A percentile compares a stretch with the other conserved stretches of the same genome.
Conservation (phyloP, 345 rosid species). For the Lenwebbia sp. region DNA sequence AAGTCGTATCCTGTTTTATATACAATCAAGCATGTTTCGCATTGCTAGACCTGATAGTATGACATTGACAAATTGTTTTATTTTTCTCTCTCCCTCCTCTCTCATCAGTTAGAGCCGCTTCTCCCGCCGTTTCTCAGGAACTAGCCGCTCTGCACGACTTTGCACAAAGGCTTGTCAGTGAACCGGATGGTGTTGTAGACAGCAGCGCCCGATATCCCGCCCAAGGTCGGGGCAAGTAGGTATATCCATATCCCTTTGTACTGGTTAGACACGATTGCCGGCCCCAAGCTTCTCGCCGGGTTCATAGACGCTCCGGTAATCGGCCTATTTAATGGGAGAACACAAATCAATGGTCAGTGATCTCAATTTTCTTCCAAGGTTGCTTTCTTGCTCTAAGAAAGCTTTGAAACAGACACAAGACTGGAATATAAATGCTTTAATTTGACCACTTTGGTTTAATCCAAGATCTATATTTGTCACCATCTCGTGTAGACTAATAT, state of each 20-base stretch:
- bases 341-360: neutral
- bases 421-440: neutral
- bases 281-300: slow-evolving; percentile 79
- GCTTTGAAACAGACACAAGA: neutral
- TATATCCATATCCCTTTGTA: slow-evolving; percentile 71
- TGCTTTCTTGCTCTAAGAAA: neutral
- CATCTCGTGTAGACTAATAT: neutral
- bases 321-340: slow-evolving; percentile 17
- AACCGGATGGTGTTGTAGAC: slow-evolving; percentile 58
- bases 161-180: slow-evolving; percentile 71
- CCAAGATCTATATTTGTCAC: neutral
- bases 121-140: slow-evolving; percentile 17
- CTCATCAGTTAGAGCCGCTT: neutral
- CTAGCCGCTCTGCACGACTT: slow-evolving; percentile 46
- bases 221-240: slow-evolving; percentile 42
- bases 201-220: slow-evolving; percentile 71
- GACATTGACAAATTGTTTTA: neutral
- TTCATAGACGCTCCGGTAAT: slow-evolving; percentile 73
- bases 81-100: neutral
- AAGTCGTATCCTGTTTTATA: neutral
- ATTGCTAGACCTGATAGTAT: neutral
- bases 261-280: slow-evolving; percentile 51
- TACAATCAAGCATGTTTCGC: too few relatives aligned
- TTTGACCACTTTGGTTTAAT: neutral
- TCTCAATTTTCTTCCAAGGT: neutral